Base-by-base conservation (phyloP, 2,329 filamentous ascomycete genomes). In the Penicillium brevicompactum region DNA sequence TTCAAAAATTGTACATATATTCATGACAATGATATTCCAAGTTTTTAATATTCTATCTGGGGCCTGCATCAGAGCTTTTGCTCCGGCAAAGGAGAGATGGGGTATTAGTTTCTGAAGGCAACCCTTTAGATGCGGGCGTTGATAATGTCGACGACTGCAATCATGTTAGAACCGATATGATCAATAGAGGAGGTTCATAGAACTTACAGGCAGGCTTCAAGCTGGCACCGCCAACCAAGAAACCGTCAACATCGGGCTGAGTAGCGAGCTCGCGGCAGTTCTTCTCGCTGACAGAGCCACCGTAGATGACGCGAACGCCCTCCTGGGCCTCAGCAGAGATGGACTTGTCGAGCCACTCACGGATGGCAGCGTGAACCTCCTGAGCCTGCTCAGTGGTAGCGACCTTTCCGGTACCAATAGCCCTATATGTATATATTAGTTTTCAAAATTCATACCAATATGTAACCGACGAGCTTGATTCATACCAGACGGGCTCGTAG, bases 401-500 rank as follows among this genome's bases (percentile, higher is more conserved):
- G 64, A 95, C 91, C 82, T 94, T 95, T 77, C 94, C 94, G 65
- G 94, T 97, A 67, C 93, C 93, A 57, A 88, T 88, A 54, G 86
- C 86, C 82, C 81, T 83, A 61, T 2, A 52, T 11, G 37, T 4
- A 38, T 18, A 46, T 31, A 34, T 56, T 11, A 56, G 18, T 38
- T 8, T 8, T 50, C 58, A 49, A 62, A 31, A 8, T 42, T 24
- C 3, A 50, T 38, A n/a, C n/a, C 49, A 37, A 40, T 48, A 24
- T 16, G 27, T n/a, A 22, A 31, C 22, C 18, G 51, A 49, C 14
- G 46, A 53, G 37, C 18, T 45, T 43, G 18, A 22, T 21, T 49
- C 89, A 74, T 86, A 92, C 93, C 94, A 99, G 83, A 99, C 95
- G 71, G 94, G 94, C 85, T 99, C 94, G 80, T 99, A 99, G 71